Percentiles rank a stretch among this genome's conserved stretches.
phyloP scores from a whole-genome alignment of 2,329 filamentous ascomycete genomes.

The Talaromyces pinophilus region DNA sequence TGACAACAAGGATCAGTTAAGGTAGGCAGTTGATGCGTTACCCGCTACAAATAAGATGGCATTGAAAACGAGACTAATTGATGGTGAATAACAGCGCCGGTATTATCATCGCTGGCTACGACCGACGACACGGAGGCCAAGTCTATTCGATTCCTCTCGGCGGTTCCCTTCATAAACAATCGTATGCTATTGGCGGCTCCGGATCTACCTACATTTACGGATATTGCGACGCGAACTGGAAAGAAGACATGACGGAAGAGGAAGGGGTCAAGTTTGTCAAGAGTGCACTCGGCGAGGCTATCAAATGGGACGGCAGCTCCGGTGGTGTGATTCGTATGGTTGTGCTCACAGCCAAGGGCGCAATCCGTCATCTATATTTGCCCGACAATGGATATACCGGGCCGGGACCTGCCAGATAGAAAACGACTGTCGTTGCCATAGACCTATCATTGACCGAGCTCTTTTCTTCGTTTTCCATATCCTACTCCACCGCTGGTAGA shows the following conservation, averaged over 20 bases:
- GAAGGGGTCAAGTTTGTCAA: constrained; percentile 94
- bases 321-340: constrained; percentile 98
- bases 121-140: constrained; percentile 90
- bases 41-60: not conserved
- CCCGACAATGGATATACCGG: constrained; percentile 86
- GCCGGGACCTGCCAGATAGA: constrained; percentile 55
- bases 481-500: not conserved
- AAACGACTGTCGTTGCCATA: constrained; percentile 2
- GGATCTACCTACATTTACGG: constrained; percentile 99
- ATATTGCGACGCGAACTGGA: constrained; percentile 96
- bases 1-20: constrained; percentile 90
- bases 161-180: constrained; percentile 94
- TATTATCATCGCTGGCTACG: constrained; percentile 98
- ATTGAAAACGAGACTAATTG: constrained; percentile 2
- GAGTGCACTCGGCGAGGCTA: constrained; percentile 84
- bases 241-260: constrained; percentile 87
- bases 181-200: constrained; percentile 93
- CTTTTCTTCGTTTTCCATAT: constrained; percentile 23
- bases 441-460: constrained; percentile 24
- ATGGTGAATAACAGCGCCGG: constrained; percentile 65
- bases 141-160: constrained; percentile 97
- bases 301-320: constrained; percentile 99
- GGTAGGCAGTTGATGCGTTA: constrained; percentile 56
- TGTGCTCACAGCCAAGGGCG: constrained; percentile 85
- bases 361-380: constrained; percentile 90